Percentiles rank a stretch among this genome's conserved stretches.
Conservation (phyloP, 305 asterid species). For the Rubia peregrina region DNA sequence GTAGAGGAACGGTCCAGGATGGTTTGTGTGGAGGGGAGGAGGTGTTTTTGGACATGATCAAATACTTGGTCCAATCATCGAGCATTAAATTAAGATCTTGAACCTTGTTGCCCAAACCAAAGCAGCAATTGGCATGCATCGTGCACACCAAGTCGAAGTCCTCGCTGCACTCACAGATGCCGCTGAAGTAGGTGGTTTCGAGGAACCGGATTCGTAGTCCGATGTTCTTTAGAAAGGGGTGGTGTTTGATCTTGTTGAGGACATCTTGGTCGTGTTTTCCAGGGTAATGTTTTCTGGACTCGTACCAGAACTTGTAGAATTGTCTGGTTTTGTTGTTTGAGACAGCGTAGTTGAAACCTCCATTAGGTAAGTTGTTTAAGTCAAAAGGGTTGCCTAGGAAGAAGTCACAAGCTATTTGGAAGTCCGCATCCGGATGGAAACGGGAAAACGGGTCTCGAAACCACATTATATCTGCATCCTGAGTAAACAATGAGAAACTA, state of each 20-base stretch:
- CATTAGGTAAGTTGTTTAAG: slow-evolving; percentile 7
- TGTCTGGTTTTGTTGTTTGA: slow-evolving; percentile 1
- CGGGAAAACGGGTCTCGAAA: slow-evolving; percentile 4
- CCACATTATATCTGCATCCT: slow-evolving; percentile 9
- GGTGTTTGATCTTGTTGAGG: slow-evolving; percentile 7
- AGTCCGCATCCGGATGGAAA: slow-evolving; percentile 2
- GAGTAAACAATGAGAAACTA: neutral
- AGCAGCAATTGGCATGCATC: slow-evolving; percentile 16
- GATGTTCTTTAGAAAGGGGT: neutral
- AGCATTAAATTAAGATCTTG: slow-evolving; percentile 5
- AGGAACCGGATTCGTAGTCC: slow-evolving; percentile 6
- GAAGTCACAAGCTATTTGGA: slow-evolving; percentile 2
- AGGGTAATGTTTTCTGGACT: neutral
- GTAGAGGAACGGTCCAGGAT: slow-evolving; percentile 6
- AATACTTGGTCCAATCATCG: slow-evolving; percentile 13
- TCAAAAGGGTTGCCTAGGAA: neutral
- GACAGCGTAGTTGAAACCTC: neutral
- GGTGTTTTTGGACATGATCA: neutral
- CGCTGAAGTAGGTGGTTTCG: slow-evolving; percentile 11
- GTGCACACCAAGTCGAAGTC: slow-evolving; percentile 11
- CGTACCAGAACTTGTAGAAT: slow-evolving; percentile 13
- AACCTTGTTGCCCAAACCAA: slow-evolving; percentile 8
- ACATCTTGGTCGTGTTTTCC: slow-evolving; percentile 10
- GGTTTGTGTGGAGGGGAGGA: neutral
- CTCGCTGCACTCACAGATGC: slow-evolving; percentile 8